phyloP scores from a whole-genome alignment of 805 yeast species.

The Candida morakotiae region DNA sequence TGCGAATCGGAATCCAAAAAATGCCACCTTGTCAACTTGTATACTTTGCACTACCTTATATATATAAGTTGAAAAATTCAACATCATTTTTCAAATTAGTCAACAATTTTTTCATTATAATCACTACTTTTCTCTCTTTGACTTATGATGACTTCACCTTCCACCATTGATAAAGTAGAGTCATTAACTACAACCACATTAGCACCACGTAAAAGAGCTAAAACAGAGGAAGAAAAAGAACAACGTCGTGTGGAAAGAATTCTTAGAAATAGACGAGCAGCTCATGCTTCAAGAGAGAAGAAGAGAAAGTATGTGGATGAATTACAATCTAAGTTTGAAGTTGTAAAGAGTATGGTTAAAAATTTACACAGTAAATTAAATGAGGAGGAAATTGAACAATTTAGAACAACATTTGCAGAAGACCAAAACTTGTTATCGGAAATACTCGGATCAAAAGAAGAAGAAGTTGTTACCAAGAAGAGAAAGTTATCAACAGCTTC shows the following conservation, averaged over 20 bases:
- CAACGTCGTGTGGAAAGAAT: slow-evolving; percentile 93
- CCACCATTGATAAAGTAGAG: neutral
- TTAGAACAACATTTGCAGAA: slow-evolving; percentile 5
- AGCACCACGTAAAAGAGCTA: slow-evolving; percentile 96
- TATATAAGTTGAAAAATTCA: too few relatives aligned
- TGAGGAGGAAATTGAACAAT: slow-evolving; percentile 10
- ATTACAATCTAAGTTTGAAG: slow-evolving; percentile 58
- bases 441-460: neutral
- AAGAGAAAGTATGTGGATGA: slow-evolving; percentile 88
- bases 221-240: slow-evolving; percentile 94
- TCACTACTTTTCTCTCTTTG: too few relatives aligned
- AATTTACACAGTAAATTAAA: slow-evolving; percentile 14
- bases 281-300: slow-evolving; percentile 96
- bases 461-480: slow-evolving; percentile 1
- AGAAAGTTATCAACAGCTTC: slow-evolving; percentile 4
- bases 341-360: slow-evolving; percentile 35
- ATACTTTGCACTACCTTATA: neutral
- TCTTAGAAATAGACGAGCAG: slow-evolving; percentile 91
- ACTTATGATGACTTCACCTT: too few relatives aligned
- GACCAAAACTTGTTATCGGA: neutral
- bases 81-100: too few relatives aligned
- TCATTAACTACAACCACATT: slow-evolving; percentile 42
- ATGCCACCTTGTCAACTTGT: neutral
- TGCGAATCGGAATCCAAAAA: too few relatives aligned
- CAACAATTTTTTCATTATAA: too few relatives aligned